A percentile compares a stretch with the other conserved stretches of the same genome.
phyloP scores from a whole-genome alignment of 2,329 filamentous ascomycete genomes.

The Phyllosticta citrichinensis region DNA sequence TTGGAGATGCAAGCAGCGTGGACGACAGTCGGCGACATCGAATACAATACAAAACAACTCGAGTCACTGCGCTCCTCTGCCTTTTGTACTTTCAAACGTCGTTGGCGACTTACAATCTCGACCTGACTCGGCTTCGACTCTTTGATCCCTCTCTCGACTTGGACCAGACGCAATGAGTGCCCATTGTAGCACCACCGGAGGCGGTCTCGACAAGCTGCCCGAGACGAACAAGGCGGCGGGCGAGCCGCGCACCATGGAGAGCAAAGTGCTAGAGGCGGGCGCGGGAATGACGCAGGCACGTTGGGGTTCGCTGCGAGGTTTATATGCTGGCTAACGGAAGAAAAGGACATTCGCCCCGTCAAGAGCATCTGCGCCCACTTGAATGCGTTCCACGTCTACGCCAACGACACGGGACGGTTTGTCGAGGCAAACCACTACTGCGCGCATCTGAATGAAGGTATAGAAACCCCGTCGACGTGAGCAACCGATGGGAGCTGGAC shows the following conservation, averaged over 20 bases:
- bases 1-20: too few species aligned
- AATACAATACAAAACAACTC: too few species aligned
- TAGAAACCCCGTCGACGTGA: too few species aligned
- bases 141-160: background rate
- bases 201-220: conserved; percentile 26
- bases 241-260: conserved; percentile 43
- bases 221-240: conserved; percentile 37
- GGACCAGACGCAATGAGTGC: background rate
- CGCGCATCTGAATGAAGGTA: conserved; percentile 57
- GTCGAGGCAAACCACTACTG: conserved; percentile 84
- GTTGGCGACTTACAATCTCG: too few species aligned
- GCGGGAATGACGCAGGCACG: conserved; percentile 48
- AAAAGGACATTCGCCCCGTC: conserved; percentile 58
- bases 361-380: conserved; percentile 72
- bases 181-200: background rate
- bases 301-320: background rate
- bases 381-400: conserved; percentile 79
- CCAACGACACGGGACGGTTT: conserved; percentile 55
- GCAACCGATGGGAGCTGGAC: background rate
- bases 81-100: too few species aligned
- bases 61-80: too few species aligned
- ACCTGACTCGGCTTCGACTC: too few species aligned
- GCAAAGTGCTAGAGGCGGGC: conserved; percentile 51
- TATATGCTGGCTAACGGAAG: background rate
- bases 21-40: too few species aligned